Evolutionary conservation across 2,329 filamentous ascomycete species (phyloP).

Genomic region (Truncatella angustata): DNA sequence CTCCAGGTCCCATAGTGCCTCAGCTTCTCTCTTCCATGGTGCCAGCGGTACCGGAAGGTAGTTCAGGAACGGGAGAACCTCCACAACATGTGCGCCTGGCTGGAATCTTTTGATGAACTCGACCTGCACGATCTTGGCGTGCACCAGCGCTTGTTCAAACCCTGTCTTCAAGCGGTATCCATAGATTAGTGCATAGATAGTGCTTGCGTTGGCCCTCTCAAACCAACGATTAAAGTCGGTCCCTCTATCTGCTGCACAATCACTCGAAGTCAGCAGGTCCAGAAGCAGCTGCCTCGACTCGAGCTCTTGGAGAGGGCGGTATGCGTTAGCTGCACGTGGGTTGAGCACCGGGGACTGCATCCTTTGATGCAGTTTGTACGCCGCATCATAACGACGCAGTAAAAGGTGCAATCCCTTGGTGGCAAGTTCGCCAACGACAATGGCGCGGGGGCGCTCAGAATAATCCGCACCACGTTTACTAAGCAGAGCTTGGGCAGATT

Average conservation of each 20-base stretch:
- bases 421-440: constrained; percentile 30
- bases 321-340: constrained; percentile 28
- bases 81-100: constrained; percentile 36
- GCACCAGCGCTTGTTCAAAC: constrained; percentile 22
- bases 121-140: constrained; percentile 22
- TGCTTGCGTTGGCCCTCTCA: constrained; percentile 34
- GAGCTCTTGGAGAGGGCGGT: constrained; percentile 41
- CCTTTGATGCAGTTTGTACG: constrained; percentile 36
- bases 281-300: constrained; percentile 43
- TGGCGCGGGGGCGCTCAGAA: constrained; percentile 21
- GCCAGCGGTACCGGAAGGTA: constrained; percentile 33
- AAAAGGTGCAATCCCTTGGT: constrained; percentile 36
- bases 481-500: constrained; percentile 17
- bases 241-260: constrained; percentile 19
- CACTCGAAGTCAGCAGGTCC: constrained; percentile 35
- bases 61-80: constrained; percentile 40
- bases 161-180: constrained; percentile 30
- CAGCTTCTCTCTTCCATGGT: constrained; percentile 32
- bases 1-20: constrained; percentile 23
- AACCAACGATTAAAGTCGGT: constrained; percentile 28
- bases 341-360: constrained; percentile 34
- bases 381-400: constrained; percentile 38
- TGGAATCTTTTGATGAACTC: constrained; percentile 24
- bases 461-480: constrained; percentile 15
- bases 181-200: constrained; percentile 35